Evolutionary conservation across 495 filamentous ascomycete genomes (phyloP), one percentile per base, ranked within the genome.

Genomic region (Rhizodiscina lignyota): DNA sequence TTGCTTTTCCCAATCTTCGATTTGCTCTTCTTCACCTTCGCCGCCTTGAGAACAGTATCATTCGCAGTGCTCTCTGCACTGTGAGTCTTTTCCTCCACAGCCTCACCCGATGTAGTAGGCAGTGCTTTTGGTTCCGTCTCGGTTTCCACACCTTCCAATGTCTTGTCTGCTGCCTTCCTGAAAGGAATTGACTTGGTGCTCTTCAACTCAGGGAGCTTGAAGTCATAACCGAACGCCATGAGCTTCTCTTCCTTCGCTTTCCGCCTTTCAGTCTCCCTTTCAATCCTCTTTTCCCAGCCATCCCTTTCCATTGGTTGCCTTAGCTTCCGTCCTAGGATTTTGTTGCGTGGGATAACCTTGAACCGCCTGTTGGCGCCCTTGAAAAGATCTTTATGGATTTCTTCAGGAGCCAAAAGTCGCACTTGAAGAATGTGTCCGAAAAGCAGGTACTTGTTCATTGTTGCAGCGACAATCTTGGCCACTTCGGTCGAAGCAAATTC

Each of bases 391-490:
- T 72, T 69, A 53, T 89, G 80, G 23, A 93, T 62, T 47, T 89
- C 75, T 40, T 77, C 80, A 16, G 65, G 51, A 1, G 82, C 70
- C 5, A 96, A 69, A 21, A 69, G 58, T 54, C 83, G 80, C 58
- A 82, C 85, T 51, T 87, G 82, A 40, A 97, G 61, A 43, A 96
- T 78, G 51, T 91, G 86, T 6, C 81, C 79, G 55, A 89, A 94
- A 49, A 97, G 68, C 12, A 96, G 76, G 53, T 97, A 97, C 60
- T 89, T 94, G 60, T 96, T 70, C 91, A 96, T 97, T 2, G 89
- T 94, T 45, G 77, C 75, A 12, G 80, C 77, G 32, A 87, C 89
- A 43, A 96, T 83, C 49, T 80, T 72, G 37, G 87, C 86, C 19
- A 92, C 86, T 19, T 74, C 68, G 26, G 61, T 53, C 30, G 74